These are phyloP conservation scores for Erodium moschatum DNA, from an alignment of 441 rosid genomes.

Conservation along the genomic window DNA sequence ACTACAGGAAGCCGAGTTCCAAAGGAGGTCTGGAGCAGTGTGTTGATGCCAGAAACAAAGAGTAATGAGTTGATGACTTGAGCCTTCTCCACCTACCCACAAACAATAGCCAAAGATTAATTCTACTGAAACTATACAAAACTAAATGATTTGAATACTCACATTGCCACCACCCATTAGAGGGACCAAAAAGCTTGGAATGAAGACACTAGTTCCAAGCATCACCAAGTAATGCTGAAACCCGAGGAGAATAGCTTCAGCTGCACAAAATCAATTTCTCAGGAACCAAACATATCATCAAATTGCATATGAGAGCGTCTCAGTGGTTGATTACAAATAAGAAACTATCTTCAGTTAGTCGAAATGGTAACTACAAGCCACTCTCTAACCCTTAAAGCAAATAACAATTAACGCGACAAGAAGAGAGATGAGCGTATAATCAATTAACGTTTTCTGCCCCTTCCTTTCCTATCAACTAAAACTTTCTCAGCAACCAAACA, in stretches of 20 bases:
- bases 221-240: conserved; percentile 93
- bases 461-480: neutral
- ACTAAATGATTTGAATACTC: conserved; percentile 22
- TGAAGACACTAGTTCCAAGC: conserved; percentile 92
- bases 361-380: no score
- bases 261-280: conserved; percentile 27
- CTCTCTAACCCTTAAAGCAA: no score
- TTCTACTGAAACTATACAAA: neutral
- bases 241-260: conserved; percentile 84
- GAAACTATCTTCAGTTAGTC: no score
- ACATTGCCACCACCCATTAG: conserved; percentile 99
- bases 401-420: neutral
- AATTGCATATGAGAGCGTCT: neutral
- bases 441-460: neutral
- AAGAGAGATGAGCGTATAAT: neutral
- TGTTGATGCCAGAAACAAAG: conserved; percentile 86
- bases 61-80: conserved; percentile 76
- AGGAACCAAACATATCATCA: neutral
- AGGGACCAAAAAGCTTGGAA: conserved; percentile 85
- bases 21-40: conserved; percentile 63
- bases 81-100: conserved; percentile 74
- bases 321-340: no score
- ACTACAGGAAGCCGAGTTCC: conserved; percentile 87
- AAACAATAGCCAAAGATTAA: neutral
- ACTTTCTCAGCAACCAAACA: conserved; percentile 3